Percentiles rank a stretch among this genome's conserved stretches.
These are phyloP conservation scores for Saccharomycopsis malanga DNA, from an alignment of 805 yeast species.

Conservation along the genomic window DNA sequence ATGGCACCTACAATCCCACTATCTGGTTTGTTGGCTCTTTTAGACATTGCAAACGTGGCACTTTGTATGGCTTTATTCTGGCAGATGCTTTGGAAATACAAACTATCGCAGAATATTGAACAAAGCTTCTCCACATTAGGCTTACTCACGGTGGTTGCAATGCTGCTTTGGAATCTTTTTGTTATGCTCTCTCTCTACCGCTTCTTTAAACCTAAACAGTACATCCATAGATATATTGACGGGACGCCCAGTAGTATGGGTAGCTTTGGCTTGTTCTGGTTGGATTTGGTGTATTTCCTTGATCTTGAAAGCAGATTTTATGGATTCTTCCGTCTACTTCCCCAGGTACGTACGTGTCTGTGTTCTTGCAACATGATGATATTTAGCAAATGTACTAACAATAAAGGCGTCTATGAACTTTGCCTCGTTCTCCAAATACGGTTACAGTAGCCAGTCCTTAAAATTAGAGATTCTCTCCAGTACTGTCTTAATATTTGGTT, in stretches of 20 bases:
- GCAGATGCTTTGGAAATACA: too few species aligned
- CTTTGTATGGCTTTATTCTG: not conserved
- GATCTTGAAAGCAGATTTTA: not conserved
- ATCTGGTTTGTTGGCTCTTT: not conserved
- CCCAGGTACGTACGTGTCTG: slow-evolving; percentile 1
- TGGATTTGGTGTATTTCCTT: slow-evolving; percentile 7
- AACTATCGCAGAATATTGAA: not conserved
- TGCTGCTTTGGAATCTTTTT: not conserved
- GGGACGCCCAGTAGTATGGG: not conserved
- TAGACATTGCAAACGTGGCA: not conserved
- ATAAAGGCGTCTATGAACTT: not conserved
- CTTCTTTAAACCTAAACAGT: not conserved
- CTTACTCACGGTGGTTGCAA: not conserved
- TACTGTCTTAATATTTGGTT: not conserved
- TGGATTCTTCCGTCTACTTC: slow-evolving; percentile 4
- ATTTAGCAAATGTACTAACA: too few species aligned
- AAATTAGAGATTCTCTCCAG: not conserved
- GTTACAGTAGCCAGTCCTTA: not conserved
- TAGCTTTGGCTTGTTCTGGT: slow-evolving; percentile 3
- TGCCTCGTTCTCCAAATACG: not conserved
- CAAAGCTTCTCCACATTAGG: not conserved
- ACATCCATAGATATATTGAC: not conserved
- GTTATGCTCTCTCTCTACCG: not conserved
- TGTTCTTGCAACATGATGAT: not conserved
- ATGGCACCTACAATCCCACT: not conserved